Base-by-base conservation (phyloP, 148 eudicot species). In the Chenopodium formosanum region DNA sequence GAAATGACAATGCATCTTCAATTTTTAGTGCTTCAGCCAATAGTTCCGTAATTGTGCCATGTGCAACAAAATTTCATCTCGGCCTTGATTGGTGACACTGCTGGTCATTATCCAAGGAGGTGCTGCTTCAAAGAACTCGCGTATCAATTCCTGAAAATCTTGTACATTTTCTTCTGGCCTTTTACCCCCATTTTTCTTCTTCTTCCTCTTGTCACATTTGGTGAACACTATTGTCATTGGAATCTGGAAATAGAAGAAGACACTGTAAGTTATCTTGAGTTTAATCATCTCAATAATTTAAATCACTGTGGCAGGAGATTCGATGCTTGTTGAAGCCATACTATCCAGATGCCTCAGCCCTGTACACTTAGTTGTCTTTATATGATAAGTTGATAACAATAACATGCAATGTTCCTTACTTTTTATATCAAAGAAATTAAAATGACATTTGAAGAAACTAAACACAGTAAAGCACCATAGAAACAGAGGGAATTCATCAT, bases 41-140 rank as follows among this genome's bases (percentile, higher is more conserved):
- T 96, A 96, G 81, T 94, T 96, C 46, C 98, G 89, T 14, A 96
- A 88, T 86, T 96, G 99, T 64, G 99, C 95, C 95, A 96, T 94
- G 86, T 96, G 99, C 84, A 96, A 58, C 64, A 96, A 85, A 79
- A 96, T 90, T 82, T 96, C 99, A 88, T 96, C 98, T 75, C 99
- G 91, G 47, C 99, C 99, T 85, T 91, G 99, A 85, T 96, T 96
- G 60, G 97, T 95, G 75, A 95, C 85, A 70, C 99, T 95, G 83
- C 99, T 95, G 25, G 99, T 95, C 99, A 95, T 95, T 75, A 95
- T 93, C 99, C 99, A 95, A 76, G 98, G 99, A 3, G 99, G 99
- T 23, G 87, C 84, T 14, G 91, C 87, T 80, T 93, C 86, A 80
- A 95, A 95, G 87, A 83, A 92, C 69, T 90, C 90, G 0, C 90